Evolutionary conservation across 768 basidiomycete genomes (phyloP), one percentile per base, ranked within the genome.

Genomic region (Fistulinella prunicolor): DNA sequence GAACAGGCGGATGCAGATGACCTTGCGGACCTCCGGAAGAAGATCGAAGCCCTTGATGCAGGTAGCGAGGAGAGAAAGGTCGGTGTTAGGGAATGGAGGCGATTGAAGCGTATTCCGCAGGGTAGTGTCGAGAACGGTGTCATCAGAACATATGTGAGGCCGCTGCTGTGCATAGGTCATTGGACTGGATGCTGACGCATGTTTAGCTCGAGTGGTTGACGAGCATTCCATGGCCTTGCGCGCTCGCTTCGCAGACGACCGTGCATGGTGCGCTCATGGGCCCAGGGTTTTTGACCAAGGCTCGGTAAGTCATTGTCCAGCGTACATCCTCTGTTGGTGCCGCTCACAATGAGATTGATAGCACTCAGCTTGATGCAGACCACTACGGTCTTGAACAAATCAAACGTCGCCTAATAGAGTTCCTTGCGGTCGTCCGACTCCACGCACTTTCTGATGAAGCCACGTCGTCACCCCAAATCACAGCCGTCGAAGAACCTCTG

Each of bases 371-470:
- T 9, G 93, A 97, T 57, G 76, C 82, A 12, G 94, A 95, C 50
- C 94, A 97, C 65, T 95, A 85, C 57, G 94, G 94, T 1, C 73
- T 97, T 16, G 90, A 94, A 49, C 90, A 89, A 64, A 86, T 97
- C 64, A 97, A 96, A 76, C 85, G 89, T 54, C 77, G 94, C 9
- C 67, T 95, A 3, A 87, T 95, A 38, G 94, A 96, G 60, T 96
- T 92, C 64, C 79, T 97, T 34, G 93, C 91, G 0, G 87, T 96
- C 10, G 85, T 94, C 28, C 72, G 90, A 50, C 68, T 83, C 42
- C 72, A 71, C 37, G 68, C 71, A 8, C 52, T 73, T 17, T 50
- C 61, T 1, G 54, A 61, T 39, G 61, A 58, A 26, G 28, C 53
- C 9, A 17, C 55, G 21, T 26, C 42, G 9, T 36, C 54, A 14